A percentile compares a stretch with the other conserved stretches of the same genome.
Evolutionary conservation across 495 filamentous ascomycete genomes (phyloP).

Genomic region (Barbatosphaeria neglecta): DNA sequence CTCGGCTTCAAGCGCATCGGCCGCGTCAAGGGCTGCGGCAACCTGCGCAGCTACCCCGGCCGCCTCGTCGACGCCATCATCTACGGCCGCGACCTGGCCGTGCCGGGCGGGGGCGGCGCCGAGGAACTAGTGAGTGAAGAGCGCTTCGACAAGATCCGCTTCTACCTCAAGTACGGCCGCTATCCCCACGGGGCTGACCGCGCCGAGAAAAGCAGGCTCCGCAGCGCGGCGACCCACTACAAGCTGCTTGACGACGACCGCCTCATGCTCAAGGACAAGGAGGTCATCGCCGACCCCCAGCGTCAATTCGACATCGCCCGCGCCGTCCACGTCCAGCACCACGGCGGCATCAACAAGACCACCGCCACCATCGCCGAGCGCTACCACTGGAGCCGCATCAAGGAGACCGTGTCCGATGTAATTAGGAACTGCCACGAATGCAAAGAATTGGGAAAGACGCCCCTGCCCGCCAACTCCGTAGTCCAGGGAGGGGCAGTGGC

Average conservation of each 20-base stretch:
- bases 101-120: constrained; percentile 28
- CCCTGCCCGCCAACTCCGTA: constrained; percentile 2
- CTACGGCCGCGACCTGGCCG: constrained; percentile 73
- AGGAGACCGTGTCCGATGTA: constrained; percentile 89
- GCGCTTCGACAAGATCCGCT: constrained; percentile 96
- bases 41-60: constrained; percentile 67
- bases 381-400: constrained; percentile 98
- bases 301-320: constrained; percentile 85
- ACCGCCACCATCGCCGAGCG: constrained; percentile 87
- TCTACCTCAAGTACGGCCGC: constrained; percentile 88
- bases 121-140: constrained; percentile 92
- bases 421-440: constrained; percentile 88
- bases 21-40: constrained; percentile 76
- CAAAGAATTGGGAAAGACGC: constrained; percentile 62
- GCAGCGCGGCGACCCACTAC: constrained; percentile 92
- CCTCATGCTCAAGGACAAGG: constrained; percentile 94
- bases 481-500: neutral
- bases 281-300: constrained; percentile 85
- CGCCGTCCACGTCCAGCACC: constrained; percentile 59
- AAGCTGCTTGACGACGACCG: constrained; percentile 69
- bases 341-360: constrained; percentile 96
- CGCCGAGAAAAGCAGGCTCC: constrained; percentile 86
- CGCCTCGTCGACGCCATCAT: constrained; percentile 90
- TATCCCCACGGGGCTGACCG: constrained; percentile 91
- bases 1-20: constrained; percentile 98